Conservation (phyloP, 78 protist genomes). For the Dictyostelium brefeldianum region DNA sequence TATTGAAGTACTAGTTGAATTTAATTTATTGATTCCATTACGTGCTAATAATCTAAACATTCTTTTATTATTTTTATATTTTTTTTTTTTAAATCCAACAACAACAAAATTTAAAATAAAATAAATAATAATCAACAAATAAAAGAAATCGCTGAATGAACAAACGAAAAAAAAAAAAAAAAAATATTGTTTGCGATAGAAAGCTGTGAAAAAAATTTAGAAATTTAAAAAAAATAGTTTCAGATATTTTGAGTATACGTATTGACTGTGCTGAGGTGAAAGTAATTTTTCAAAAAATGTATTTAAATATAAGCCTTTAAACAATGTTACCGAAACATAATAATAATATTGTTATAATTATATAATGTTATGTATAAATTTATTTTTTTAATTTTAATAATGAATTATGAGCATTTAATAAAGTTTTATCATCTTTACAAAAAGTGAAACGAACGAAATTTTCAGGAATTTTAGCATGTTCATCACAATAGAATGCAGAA, state of each 20-base stretch:
- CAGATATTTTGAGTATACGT: no score
- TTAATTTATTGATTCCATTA: constrained; percentile 15
- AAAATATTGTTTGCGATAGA: no score
- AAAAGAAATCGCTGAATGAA: not conserved
- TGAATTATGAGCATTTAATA: constrained; percentile 7
- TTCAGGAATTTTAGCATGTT: constrained; percentile 10
- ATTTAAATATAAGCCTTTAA: not conserved
- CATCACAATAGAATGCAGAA: constrained; percentile 86
- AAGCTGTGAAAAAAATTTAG: no score
- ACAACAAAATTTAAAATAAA: not conserved
- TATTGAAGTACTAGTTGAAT: not conserved
- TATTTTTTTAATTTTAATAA: constrained; percentile 32
- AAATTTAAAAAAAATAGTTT: no score
- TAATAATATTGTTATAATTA: not conserved
- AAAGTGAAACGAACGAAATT: constrained; percentile 80
- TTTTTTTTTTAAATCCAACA: not conserved
- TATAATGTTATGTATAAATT: not conserved
- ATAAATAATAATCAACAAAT: not conserved
- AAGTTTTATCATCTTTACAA: constrained; percentile 76
- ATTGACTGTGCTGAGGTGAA: not conserved
- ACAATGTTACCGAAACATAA: not conserved
- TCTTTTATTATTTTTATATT: not conserved
- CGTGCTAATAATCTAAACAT: constrained; percentile 26
- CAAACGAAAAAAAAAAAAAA: not conserved
- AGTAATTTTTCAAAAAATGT: no score